A percentile compares a stretch with the other conserved stretches of the same genome.
Conservation (phyloP, 2,329 filamentous ascomycete species). For the Verticillium longisporum region DNA sequence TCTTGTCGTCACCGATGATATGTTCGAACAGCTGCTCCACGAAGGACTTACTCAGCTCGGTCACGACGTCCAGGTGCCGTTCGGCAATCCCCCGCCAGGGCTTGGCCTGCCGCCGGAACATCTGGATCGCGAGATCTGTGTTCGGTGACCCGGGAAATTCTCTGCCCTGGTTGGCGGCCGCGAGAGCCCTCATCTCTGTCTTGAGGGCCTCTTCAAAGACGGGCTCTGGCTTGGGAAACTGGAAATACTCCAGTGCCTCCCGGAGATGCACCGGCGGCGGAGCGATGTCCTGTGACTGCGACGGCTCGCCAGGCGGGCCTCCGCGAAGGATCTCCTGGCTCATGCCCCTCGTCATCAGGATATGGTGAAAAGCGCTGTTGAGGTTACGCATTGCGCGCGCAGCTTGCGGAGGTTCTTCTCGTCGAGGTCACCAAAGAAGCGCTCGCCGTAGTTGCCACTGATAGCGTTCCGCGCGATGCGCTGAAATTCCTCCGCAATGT, state of each 20-base stretch:
- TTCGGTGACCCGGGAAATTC: slow-evolving; percentile 58
- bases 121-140: slow-evolving; percentile 46
- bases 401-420: slow-evolving; percentile 14
- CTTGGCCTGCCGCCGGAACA: slow-evolving; percentile 52
- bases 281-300: background rate
- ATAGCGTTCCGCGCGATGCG: slow-evolving; percentile 18
- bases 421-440: slow-evolving; percentile 20
- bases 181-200: slow-evolving; percentile 25
- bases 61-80: slow-evolving; percentile 38
- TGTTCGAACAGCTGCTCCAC: slow-evolving; percentile 26
- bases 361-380: slow-evolving; percentile 13
- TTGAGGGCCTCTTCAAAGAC: slow-evolving; percentile 1
- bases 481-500: slow-evolving; percentile 15
- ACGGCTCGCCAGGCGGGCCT: background rate
- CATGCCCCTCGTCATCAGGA: slow-evolving; percentile 16
- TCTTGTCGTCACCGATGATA: slow-evolving; percentile 30
- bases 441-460: slow-evolving; percentile 20
- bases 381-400: slow-evolving; percentile 17
- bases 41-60: slow-evolving; percentile 17
- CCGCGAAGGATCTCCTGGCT: background rate
- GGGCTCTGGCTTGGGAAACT: background rate
- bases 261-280: background rate
- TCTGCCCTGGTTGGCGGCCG: slow-evolving; percentile 34
- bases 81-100: slow-evolving; percentile 44
- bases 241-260: background rate